A percentile compares a stretch with the other conserved stretches of the same genome.
phyloP scores from a whole-genome alignment of 495 filamentous ascomycete species.

The Usnea hakonensis region DNA sequence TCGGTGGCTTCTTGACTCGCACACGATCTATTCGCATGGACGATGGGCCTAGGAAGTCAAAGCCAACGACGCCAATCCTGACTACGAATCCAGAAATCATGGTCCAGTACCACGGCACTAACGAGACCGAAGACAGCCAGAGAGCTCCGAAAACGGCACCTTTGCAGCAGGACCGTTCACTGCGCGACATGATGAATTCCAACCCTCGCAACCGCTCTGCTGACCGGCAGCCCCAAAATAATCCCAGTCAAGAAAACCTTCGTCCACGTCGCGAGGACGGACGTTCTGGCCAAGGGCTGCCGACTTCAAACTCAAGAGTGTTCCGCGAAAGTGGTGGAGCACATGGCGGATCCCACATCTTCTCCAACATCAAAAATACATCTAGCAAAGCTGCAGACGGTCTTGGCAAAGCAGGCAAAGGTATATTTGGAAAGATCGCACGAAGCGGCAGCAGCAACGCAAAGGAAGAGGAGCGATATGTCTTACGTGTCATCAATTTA shows the following conservation, averaged over 20 bases:
- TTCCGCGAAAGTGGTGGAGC: conserved; percentile 59
- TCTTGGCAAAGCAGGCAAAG: conserved; percentile 65
- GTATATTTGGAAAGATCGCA: conserved; percentile 66
- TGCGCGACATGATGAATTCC: conserved; percentile 56
- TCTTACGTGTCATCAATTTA: conserved; percentile 67
- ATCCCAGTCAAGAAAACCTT: conserved; percentile 11
- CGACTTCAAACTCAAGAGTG: conserved; percentile 40
- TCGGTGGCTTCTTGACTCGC: conserved; percentile 53
- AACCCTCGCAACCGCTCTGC: conserved; percentile 53
- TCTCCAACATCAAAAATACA: conserved; percentile 64
- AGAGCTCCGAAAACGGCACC: conserved; percentile 49
- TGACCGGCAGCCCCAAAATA: conserved; percentile 44
- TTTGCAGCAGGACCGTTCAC: conserved; percentile 52
- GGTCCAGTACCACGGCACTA: conserved; percentile 5
- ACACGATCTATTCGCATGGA: conserved; percentile 59
- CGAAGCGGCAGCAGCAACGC: conserved; percentile 65
- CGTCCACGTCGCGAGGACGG: conserved; percentile 7
- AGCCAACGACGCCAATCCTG: conserved; percentile 21
- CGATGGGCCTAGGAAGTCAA: conserved; percentile 38
- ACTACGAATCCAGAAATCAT: conserved; percentile 13
- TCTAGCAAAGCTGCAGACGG: conserved; percentile 64
- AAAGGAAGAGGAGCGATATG: conserved; percentile 64
- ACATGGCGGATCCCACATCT: conserved; percentile 54
- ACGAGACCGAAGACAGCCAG: conserved; percentile 17
- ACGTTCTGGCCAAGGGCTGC: conserved; percentile 5